Conservation (phyloP, 2,329 filamentous ascomycete genomes). For the Apiospora arundinis region DNA sequence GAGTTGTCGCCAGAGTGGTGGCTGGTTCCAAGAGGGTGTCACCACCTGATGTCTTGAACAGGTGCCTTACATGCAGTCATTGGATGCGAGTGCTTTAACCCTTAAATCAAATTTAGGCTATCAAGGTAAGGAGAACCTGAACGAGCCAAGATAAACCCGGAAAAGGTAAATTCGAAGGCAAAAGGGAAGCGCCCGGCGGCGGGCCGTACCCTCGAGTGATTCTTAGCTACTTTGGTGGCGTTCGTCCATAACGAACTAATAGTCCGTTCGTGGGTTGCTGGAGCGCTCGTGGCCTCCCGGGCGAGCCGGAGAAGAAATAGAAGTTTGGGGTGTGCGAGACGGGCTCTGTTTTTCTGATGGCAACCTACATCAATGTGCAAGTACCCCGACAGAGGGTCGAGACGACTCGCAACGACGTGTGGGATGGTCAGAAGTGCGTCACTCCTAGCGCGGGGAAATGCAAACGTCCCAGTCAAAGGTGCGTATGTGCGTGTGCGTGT, state of each 20-base stretch:
- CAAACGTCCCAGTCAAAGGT: conserved; percentile 13
- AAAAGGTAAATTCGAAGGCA: neutral
- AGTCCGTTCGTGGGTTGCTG: neutral
- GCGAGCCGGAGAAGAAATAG: neutral
- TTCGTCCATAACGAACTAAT: neutral
- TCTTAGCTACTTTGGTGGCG: neutral
- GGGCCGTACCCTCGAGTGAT: conserved; percentile 4
- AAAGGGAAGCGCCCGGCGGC: neutral
- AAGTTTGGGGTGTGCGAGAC: neutral
- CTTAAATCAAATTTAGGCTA: too few relatives aligned
- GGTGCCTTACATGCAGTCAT: neutral
- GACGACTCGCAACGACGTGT: conserved; percentile 13
- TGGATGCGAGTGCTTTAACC: neutral
- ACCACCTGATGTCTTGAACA: neutral
- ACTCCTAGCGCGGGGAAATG: conserved; percentile 12
- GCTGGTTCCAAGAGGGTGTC: neutral
- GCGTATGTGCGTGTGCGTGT: neutral
- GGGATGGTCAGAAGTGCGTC: conserved; percentile 11
- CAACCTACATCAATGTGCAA: neutral
- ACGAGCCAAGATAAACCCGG: neutral
- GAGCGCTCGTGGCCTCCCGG: neutral
- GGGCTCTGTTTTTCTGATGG: neutral
- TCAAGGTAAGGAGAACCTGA: neutral
- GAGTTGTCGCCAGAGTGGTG: neutral
- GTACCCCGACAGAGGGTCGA: neutral